These are phyloP conservation scores for Bryum argenteum DNA, from an alignment of 225 moss, liverwort and hornwort species.

Conservation along the genomic window DNA sequence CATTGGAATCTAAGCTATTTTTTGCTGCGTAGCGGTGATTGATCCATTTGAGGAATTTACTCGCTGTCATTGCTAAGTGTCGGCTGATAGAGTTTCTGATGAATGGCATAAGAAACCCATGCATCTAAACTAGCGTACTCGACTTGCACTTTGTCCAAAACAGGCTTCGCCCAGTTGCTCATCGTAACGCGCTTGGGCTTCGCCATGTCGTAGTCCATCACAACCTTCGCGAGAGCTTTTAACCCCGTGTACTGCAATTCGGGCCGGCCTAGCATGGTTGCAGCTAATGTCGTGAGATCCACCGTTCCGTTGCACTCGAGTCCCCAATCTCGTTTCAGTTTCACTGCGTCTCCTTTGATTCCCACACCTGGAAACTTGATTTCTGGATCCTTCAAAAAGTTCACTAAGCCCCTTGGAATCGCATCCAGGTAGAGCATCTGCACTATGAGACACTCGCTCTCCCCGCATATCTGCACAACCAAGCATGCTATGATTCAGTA, in stretches of 20 bases:
- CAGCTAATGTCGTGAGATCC: constrained; percentile 72
- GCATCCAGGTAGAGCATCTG: constrained; percentile 81
- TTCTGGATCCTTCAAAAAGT: constrained; percentile 67
- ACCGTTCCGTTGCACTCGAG: constrained; percentile 66
- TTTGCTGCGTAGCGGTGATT: background rate
- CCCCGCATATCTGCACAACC: constrained; percentile 63
- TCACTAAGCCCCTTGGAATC: constrained; percentile 61
- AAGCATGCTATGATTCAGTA: constrained; percentile 9
- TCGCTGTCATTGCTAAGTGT: background rate
- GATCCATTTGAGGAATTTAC: background rate
- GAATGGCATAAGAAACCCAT: constrained; percentile 78
- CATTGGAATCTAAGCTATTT: too few species aligned
- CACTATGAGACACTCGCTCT: constrained; percentile 74
- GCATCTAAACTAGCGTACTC: constrained; percentile 85
- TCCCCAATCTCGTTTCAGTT: constrained; percentile 72
- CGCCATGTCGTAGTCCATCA: constrained; percentile 69
- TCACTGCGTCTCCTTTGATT: constrained; percentile 67
- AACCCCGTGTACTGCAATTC: constrained; percentile 59
- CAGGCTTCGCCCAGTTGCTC: constrained; percentile 77
- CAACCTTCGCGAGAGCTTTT: constrained; percentile 65
- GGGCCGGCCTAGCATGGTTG: constrained; percentile 44
- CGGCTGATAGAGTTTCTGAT: constrained; percentile 44
- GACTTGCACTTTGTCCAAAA: constrained; percentile 62
- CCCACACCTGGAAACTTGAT: constrained; percentile 74
- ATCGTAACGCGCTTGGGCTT: constrained; percentile 73